These are phyloP conservation scores for Saturnispora dispora DNA, from an alignment of 805 yeast genomes.

Conservation along the genomic window DNA sequence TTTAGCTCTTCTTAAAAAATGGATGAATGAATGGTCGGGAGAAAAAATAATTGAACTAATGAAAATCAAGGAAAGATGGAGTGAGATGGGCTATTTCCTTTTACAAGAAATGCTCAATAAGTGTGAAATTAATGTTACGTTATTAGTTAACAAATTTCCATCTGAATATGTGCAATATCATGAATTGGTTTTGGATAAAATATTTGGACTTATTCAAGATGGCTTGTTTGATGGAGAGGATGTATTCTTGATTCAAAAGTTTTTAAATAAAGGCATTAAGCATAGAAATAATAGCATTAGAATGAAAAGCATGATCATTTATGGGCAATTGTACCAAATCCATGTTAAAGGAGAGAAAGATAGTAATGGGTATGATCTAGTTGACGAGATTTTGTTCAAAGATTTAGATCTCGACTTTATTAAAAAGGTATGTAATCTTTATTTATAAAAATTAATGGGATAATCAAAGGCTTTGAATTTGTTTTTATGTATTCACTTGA, in stretches of 20 bases:
- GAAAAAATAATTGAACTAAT: neutral
- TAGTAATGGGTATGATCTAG: slow-evolving; percentile 8
- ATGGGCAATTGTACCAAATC: slow-evolving; percentile 5
- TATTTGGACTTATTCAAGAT: neutral
- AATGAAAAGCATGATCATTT: slow-evolving; percentile 10
- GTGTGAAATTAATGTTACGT: neutral
- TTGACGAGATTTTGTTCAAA: slow-evolving; percentile 9
- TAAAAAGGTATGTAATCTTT: neutral
- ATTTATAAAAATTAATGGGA: neutral
- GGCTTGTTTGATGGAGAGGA: slow-evolving; percentile 9
- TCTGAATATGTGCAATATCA: slow-evolving; percentile 1
- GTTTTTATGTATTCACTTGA: too few relatives aligned
- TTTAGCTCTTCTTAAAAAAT: neutral
- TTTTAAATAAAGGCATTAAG: slow-evolving; percentile 1
- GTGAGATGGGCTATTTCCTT: neutral
- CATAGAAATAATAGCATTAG: slow-evolving; percentile 6
- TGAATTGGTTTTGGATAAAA: slow-evolving; percentile 6
- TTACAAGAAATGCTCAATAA: slow-evolving; percentile 4
- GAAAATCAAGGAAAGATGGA: neutral
- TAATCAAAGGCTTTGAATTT: too few relatives aligned
- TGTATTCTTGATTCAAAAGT: slow-evolving; percentile 11
- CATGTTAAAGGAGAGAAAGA: slow-evolving; percentile 2
- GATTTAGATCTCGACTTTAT: slow-evolving; percentile 3
- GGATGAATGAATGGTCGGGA: neutral
- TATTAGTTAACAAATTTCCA: neutral